Evolutionary conservation across 75 land plant species (phyloP).

Genomic region (Cryptomeria japonica): DNA sequence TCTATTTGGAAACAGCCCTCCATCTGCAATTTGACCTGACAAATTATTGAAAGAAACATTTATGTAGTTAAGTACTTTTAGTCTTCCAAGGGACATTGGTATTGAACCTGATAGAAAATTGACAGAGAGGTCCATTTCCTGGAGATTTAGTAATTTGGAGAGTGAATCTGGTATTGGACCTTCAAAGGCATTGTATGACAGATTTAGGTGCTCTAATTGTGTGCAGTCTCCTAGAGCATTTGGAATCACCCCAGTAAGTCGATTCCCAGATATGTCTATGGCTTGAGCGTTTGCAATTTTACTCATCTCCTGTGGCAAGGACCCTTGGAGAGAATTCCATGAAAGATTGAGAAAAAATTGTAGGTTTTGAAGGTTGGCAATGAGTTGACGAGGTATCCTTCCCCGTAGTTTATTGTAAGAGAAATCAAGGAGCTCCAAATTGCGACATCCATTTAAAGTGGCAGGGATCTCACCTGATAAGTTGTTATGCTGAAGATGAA

Average conservation of each 20-base stretch:
- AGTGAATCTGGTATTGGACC: too few species aligned
- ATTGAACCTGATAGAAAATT: conserved; percentile 1
- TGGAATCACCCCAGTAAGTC: conserved; percentile 37
- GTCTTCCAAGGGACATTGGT: conserved; percentile 38
- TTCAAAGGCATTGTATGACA: conserved; percentile 10
- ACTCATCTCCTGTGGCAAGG: conserved; percentile 39
- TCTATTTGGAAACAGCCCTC: conserved; percentile 6
- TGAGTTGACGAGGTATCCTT: conserved; percentile 18
- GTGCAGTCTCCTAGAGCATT: not conserved
- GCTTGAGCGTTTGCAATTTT: conserved; percentile 26
- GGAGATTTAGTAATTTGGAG: conserved; percentile 14
- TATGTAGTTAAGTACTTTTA: conserved; percentile 28
- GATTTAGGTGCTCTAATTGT: not conserved
- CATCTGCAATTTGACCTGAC: conserved; percentile 14
- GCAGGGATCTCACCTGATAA: conserved; percentile 24
- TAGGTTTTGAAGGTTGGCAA: not conserved
- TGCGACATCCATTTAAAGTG: not conserved
- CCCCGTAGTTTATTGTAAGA: conserved; percentile 32
- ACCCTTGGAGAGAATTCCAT: conserved; percentile 27
- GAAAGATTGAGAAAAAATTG: conserved; percentile 6
- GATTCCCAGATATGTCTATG: conserved; percentile 46
- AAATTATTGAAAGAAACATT: conserved; percentile 39
- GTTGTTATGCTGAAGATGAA: conserved; percentile 24
- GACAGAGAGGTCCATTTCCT: conserved; percentile 17
- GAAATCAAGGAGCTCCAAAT: conserved; percentile 25